Conservation (phyloP, 352 stramenopile species). For the Globisporangium okanoganense region DNA sequence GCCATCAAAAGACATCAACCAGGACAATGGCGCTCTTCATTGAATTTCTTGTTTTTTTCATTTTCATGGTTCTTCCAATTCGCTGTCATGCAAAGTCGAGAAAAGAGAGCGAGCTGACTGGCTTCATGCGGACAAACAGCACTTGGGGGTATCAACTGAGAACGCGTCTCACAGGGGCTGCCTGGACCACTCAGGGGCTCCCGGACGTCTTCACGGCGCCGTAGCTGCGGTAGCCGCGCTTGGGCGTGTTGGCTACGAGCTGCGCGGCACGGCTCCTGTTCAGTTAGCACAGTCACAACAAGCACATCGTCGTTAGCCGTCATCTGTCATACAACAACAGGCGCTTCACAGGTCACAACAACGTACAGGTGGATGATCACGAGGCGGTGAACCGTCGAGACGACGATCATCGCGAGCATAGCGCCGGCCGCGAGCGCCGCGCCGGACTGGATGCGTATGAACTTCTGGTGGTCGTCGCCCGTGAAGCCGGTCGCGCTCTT, state of each 20-base stretch:
- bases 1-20: too few relatives aligned
- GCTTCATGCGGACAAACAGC: background rate
- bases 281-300: background rate
- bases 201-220: conserved; percentile 12
- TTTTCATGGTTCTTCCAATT: background rate
- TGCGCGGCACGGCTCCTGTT: conserved; percentile 12
- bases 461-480: conserved; percentile 19
- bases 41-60: background rate
- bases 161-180: background rate
- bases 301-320: background rate
- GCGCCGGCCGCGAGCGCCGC: conserved; percentile 36
- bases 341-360: background rate
- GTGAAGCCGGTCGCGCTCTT: conserved; percentile 31
- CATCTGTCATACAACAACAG: background rate
- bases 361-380: conserved; percentile 17
- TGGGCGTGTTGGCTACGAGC: conserved; percentile 14
- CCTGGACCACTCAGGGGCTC: conserved; percentile 4
- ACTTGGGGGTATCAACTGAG: background rate
- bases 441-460: conserved; percentile 36
- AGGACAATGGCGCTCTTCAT: background rate
- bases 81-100: background rate
- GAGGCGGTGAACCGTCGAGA: conserved; percentile 28
- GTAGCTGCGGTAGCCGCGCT: conserved; percentile 18
- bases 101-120: background rate
- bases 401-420: conserved; percentile 22